These are phyloP conservation scores for Phytopythium cucurbitacearum DNA, from an alignment of 352 stramenopile species.

Conservation along the genomic window DNA sequence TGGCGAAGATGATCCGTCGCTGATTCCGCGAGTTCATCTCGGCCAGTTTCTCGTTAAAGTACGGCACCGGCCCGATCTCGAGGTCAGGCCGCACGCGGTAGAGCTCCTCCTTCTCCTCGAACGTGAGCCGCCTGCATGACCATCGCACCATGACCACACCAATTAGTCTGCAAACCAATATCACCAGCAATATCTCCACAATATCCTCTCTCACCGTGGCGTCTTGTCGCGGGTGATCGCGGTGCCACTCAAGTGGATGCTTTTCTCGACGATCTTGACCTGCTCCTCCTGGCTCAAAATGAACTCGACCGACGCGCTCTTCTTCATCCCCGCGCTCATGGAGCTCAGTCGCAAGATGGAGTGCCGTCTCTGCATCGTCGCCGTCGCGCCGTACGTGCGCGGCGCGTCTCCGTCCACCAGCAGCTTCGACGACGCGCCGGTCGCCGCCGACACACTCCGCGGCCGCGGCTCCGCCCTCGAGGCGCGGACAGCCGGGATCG, in stretches of 20 bases:
- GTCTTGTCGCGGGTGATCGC: slow-evolving; percentile 29
- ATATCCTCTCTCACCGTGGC: slow-evolving; percentile 32
- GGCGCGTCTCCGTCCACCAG: slow-evolving; percentile 6
- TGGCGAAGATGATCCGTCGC: slow-evolving; percentile 62
- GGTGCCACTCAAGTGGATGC: slow-evolving; percentile 32
- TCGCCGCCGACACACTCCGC: slow-evolving; percentile 19
- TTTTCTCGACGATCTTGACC: slow-evolving; percentile 22
- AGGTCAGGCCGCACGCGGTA: slow-evolving; percentile 81
- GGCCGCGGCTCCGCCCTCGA: slow-evolving; percentile 13
- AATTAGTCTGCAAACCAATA: slow-evolving; percentile 2
- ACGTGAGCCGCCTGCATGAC: slow-evolving; percentile 49
- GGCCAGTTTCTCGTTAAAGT: slow-evolving; percentile 54
- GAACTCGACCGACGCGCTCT: slow-evolving; percentile 75
- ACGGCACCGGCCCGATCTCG: slow-evolving; percentile 58
- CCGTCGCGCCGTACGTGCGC: slow-evolving; percentile 24
- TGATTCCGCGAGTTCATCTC: slow-evolving; percentile 56
- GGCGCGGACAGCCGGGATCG: slow-evolving; percentile 8
- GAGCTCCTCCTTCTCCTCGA: slow-evolving; percentile 78
- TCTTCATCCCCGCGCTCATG: slow-evolving; percentile 32
- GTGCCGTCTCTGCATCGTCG: slow-evolving; percentile 26
- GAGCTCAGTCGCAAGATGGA: slow-evolving; percentile 70
- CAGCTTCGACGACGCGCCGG: slow-evolving; percentile 5
- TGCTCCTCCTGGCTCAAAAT: slow-evolving; percentile 39
- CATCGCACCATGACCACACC: slow-evolving; percentile 9
- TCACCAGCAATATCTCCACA: neutral